These are phyloP conservation scores for Ogataea naganishii DNA, from an alignment of 805 yeast species.

Conservation along the genomic window DNA sequence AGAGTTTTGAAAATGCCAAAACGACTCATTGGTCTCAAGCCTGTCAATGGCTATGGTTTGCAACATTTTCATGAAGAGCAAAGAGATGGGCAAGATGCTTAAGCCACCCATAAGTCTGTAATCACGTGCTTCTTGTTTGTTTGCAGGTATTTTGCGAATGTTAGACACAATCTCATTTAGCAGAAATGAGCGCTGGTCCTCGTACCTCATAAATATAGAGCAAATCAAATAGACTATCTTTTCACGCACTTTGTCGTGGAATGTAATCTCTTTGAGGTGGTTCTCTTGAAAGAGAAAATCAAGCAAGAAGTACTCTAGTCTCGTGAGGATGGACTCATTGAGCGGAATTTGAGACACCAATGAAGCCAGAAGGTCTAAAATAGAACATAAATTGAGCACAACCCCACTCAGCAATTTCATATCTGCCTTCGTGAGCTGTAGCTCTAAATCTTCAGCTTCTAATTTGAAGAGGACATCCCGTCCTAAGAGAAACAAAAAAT, in stretches of 20 bases:
- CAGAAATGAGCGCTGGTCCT: slow-evolving; percentile 51
- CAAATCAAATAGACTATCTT: slow-evolving; percentile 23
- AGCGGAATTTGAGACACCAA: slow-evolving; percentile 12
- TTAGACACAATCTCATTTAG: slow-evolving; percentile 50
- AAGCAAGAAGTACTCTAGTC: slow-evolving; percentile 45
- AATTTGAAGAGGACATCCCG: slow-evolving; percentile 3
- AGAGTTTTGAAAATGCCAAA: background rate
- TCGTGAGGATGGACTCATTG: slow-evolving; percentile 48
- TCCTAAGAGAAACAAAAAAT: slow-evolving; percentile 24
- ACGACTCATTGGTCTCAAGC: slow-evolving; percentile 1
- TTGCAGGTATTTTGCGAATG: slow-evolving; percentile 39
- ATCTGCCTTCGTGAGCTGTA: slow-evolving; percentile 7
- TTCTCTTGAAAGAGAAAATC: slow-evolving; percentile 32
- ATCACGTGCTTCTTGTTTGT: slow-evolving; percentile 35
- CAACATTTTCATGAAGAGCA: slow-evolving; percentile 34
- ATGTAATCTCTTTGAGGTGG: slow-evolving; percentile 14
- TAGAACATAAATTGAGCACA: slow-evolving; percentile 4
- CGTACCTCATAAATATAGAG: slow-evolving; percentile 29
- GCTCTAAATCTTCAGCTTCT: background rate
- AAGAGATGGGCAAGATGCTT: slow-evolving; percentile 39
- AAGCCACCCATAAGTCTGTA: slow-evolving; percentile 34
- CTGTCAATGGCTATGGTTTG: slow-evolving; percentile 10
- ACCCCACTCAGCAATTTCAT: too few relatives aligned
- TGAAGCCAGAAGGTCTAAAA: slow-evolving; percentile 11
- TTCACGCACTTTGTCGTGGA: slow-evolving; percentile 18